phyloP scores from a whole-genome alignment of 2,329 filamentous ascomycete species.

The Epichloe festucae region DNA sequence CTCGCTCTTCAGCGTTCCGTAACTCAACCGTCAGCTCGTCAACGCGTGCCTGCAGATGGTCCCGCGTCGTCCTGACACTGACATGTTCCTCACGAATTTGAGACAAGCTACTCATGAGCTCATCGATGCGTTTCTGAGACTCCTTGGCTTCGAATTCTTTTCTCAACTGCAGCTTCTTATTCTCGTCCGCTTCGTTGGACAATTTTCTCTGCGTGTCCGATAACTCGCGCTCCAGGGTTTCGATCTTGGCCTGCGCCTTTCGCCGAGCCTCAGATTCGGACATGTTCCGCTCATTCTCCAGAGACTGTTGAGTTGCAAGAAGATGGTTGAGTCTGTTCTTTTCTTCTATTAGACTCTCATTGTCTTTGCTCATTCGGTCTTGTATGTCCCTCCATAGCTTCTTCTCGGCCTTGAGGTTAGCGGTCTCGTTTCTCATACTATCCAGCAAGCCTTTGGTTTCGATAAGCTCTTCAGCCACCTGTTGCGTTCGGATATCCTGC shows the following conservation, averaged over 20 bases:
- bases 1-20: slow-evolving; percentile 76
- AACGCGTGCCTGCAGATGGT: slow-evolving; percentile 78
- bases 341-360: slow-evolving; percentile 72
- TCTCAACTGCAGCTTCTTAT: slow-evolving; percentile 66
- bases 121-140: slow-evolving; percentile 81
- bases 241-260: slow-evolving; percentile 64
- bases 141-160: slow-evolving; percentile 87
- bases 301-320: slow-evolving; percentile 70
- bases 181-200: slow-evolving; percentile 69
- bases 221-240: slow-evolving; percentile 68
- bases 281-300: slow-evolving; percentile 85
- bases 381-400: slow-evolving; percentile 91
- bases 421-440: slow-evolving; percentile 77
- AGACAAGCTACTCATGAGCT: slow-evolving; percentile 67
- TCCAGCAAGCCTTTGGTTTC: slow-evolving; percentile 73
- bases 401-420: slow-evolving; percentile 91
- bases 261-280: slow-evolving; percentile 70
- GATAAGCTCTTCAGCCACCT: slow-evolving; percentile 84
- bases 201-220: slow-evolving; percentile 70
- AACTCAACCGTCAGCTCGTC: slow-evolving; percentile 83
- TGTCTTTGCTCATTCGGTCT: slow-evolving; percentile 75
- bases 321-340: slow-evolving; percentile 72
- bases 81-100: slow-evolving; percentile 78
- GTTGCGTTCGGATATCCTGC: slow-evolving; percentile 80
- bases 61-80: slow-evolving; percentile 71